These are phyloP conservation scores for Kickxella alabastrina DNA, from an alignment of 192 early-diverging fungal genomes.

Conservation along the genomic window DNA sequence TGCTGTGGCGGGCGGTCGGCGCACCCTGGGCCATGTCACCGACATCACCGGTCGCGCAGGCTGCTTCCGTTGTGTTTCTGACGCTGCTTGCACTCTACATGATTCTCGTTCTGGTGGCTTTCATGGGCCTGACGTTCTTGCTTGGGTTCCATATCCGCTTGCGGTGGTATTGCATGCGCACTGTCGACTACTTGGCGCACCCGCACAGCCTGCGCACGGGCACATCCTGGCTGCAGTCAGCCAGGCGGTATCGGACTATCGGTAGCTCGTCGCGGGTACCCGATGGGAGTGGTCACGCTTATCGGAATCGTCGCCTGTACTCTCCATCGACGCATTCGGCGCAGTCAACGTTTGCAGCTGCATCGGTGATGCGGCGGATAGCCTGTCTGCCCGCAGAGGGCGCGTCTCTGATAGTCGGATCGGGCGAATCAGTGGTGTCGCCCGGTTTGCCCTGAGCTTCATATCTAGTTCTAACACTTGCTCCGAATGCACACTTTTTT, in stretches of 20 bases:
- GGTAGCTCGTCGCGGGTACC: background rate
- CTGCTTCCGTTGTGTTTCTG: conserved; percentile 11
- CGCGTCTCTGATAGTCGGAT: conserved; percentile 28
- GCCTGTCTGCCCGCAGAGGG: conserved; percentile 19
- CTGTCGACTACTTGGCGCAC: conserved; percentile 29
- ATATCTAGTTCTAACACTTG: no score
- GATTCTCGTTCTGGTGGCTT: conserved; percentile 14
- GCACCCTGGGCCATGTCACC: conserved; percentile 3
- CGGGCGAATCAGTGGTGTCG: conserved; percentile 22
- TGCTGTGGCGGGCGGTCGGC: conserved; percentile 20
- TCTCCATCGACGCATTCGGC: conserved; percentile 7
- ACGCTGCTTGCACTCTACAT: conserved; percentile 20
- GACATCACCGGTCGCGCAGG: background rate
- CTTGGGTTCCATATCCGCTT: conserved; percentile 39
- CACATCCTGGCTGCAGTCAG: conserved; percentile 11
- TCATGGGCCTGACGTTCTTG: conserved; percentile 27
- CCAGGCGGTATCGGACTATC: conserved; percentile 25
- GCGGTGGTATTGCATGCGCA: conserved; percentile 32
- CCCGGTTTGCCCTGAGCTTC: conserved; percentile 21
- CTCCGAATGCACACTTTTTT: background rate
- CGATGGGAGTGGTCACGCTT: background rate
- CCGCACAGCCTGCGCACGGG: conserved; percentile 8
- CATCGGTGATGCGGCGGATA: conserved; percentile 1
- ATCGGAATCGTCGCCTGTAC: background rate
- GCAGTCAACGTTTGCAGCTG: background rate